Percentiles rank a stretch among this genome's conserved stretches.
Evolutionary conservation across 2,329 filamentous ascomycete genomes (phyloP).

Genomic region (Arthrobotrys entomopaga): DNA sequence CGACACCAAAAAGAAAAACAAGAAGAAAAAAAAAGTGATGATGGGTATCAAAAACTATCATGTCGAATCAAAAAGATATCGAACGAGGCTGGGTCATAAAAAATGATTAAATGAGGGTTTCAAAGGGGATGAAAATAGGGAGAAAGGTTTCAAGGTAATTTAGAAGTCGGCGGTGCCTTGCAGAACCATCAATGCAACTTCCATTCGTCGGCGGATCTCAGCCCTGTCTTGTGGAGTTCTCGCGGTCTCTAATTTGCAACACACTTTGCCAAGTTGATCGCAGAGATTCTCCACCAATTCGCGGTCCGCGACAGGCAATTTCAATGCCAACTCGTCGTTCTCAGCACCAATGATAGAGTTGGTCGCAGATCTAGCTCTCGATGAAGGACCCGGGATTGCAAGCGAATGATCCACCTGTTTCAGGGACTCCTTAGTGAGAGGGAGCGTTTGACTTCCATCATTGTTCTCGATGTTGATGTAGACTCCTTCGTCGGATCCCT

Average conservation of each 20-base stretch:
- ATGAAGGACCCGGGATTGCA: constrained; percentile 28
- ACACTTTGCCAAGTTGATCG: constrained; percentile 53
- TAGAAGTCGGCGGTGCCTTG: constrained; percentile 44
- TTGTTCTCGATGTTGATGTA: constrained; percentile 26
- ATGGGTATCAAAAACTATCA: constrained; percentile 52
- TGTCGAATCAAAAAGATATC: constrained; percentile 38
- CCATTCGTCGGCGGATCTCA: constrained; percentile 51
- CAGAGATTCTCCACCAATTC: constrained; percentile 54
- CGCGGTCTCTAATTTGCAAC: constrained; percentile 49
- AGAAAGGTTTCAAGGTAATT: constrained; percentile 40
- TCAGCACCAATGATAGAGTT: constrained; percentile 54
- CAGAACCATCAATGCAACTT: constrained; percentile 54
- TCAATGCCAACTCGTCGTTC: constrained; percentile 48
- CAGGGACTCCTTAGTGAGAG: constrained; percentile 42
- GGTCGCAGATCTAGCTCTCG: constrained; percentile 50
- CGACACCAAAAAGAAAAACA: constrained; percentile 55
- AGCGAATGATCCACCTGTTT: constrained; percentile 37
- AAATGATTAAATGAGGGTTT: constrained; percentile 31
- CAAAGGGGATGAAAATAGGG: constrained; percentile 33
- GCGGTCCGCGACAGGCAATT: constrained; percentile 43
- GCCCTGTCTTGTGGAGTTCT: constrained; percentile 27
- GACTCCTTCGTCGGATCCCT: constrained; percentile 43
- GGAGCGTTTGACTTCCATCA: constrained; percentile 13
- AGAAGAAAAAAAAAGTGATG: constrained; percentile 54
- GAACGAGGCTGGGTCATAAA: constrained; percentile 33